Evolutionary conservation across 1,284 basidiomycete species (phyloP).

Genomic region (Puccinia coronata): DNA sequence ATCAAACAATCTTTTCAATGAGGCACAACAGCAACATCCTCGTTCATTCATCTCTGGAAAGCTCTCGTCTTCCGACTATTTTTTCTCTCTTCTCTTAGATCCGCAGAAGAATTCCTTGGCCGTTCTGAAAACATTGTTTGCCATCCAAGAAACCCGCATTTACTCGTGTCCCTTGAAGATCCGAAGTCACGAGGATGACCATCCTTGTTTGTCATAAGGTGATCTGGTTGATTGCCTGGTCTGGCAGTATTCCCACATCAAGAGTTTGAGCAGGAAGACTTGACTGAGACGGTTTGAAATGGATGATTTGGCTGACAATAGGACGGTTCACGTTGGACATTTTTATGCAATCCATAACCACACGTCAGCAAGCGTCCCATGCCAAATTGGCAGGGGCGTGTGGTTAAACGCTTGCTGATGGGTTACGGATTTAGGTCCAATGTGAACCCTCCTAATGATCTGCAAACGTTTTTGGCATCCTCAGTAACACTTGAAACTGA

Average conservation of each 20-base stretch:
- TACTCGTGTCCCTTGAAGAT: too few species aligned
- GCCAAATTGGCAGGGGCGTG: too few species aligned
- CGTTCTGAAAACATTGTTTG: too few species aligned
- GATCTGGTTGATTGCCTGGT: constrained; percentile 15
- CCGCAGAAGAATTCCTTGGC: too few species aligned
- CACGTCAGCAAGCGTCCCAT: too few species aligned
- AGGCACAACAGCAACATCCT: neutral
- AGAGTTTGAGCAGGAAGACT: neutral
- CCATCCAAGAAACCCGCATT: too few species aligned
- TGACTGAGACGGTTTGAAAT: neutral
- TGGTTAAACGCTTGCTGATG: too few species aligned
- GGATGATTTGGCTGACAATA: constrained; percentile 2
- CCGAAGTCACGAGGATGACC: too few species aligned
- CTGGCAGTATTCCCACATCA: constrained; percentile 19
- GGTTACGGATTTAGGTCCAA: constrained; percentile 23
- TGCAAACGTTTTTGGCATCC: neutral
- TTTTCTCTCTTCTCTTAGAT: too few species aligned
- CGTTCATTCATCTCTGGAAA: neutral
- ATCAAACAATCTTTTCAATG: neutral
- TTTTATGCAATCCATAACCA: too few species aligned
- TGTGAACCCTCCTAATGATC: constrained; percentile 14
- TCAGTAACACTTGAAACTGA: constrained; percentile 27
- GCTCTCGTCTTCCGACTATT: neutral
- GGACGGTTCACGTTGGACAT: too few species aligned
- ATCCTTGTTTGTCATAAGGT: constrained; percentile 19